Evolutionary conservation across 2,329 filamentous ascomycete species (phyloP).

Genomic region (Cadophora sp.): DNA sequence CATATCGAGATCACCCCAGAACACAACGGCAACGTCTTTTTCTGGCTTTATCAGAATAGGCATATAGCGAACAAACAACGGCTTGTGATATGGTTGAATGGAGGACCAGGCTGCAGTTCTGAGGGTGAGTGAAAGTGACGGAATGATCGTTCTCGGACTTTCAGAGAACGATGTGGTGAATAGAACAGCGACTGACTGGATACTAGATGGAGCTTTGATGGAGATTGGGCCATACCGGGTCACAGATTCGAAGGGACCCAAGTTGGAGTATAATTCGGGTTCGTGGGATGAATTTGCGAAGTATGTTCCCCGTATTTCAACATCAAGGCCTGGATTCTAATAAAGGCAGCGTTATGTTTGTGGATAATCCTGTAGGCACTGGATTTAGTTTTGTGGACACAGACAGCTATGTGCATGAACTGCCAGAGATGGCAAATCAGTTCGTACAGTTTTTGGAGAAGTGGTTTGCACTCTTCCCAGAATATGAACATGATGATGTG

Average conservation of each 20-base stretch:
- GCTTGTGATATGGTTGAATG: slow-evolving; percentile 77
- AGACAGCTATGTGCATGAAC: slow-evolving; percentile 82
- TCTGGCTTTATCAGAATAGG: slow-evolving; percentile 96
- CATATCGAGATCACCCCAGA: slow-evolving; percentile 90
- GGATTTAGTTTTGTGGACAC: slow-evolving; percentile 96
- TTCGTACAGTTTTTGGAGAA: slow-evolving; percentile 90
- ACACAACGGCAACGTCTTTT: slow-evolving; percentile 93
- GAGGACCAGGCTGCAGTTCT: slow-evolving; percentile 94
- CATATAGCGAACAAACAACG: slow-evolving; percentile 92
- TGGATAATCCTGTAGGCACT: slow-evolving; percentile 96
- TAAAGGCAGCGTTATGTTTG: slow-evolving; percentile 71
- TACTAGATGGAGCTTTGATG: slow-evolving; percentile 58
- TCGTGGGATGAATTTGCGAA: slow-evolving; percentile 99
- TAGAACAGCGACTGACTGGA: slow-evolving; percentile 2
- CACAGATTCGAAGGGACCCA: slow-evolving; percentile 64
- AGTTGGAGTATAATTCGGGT: slow-evolving; percentile 82
- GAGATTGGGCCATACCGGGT: slow-evolving; percentile 94
- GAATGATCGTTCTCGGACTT: not conserved
- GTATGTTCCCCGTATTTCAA: slow-evolving; percentile 44
- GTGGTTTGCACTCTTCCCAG: slow-evolving; percentile 88
- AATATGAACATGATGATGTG: slow-evolving; percentile 92
- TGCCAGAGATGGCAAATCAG: slow-evolving; percentile 87
- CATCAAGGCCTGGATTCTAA: not conserved
- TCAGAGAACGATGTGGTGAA: not conserved
- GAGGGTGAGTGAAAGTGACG: slow-evolving; percentile 72